Percentiles rank a stretch among this genome's conserved stretches.
These are phyloP conservation scores for Epichloe glyceriae DNA, from an alignment of 2,329 filamentous ascomycete genomes.

Conservation along the genomic window DNA sequence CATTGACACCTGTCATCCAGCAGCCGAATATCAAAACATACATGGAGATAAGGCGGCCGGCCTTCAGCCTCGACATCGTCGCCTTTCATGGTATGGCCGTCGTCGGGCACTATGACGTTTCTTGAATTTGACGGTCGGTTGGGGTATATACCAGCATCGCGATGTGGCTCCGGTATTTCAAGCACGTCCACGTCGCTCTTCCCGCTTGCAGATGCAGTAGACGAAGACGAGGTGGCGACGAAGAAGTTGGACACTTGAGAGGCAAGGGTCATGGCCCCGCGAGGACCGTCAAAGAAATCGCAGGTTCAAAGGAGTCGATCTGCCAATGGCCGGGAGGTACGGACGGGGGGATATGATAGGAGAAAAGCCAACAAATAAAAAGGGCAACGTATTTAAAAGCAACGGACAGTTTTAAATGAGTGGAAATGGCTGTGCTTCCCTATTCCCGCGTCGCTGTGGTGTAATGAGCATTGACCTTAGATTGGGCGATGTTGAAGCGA, in stretches of 20 bases:
- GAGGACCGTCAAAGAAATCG: neutral
- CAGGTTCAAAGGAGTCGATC: neutral
- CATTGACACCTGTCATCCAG: neutral
- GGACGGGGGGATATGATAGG: neutral
- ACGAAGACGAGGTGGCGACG: slow-evolving; percentile 2
- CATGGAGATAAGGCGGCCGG: slow-evolving; percentile 31
- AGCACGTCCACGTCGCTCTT: slow-evolving; percentile 2
- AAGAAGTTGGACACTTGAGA: slow-evolving; percentile 4
- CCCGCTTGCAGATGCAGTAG: slow-evolving; percentile 7
- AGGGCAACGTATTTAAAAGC: neutral
- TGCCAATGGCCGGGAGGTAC: neutral
- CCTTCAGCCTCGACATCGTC: slow-evolving; percentile 28
- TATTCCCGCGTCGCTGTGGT: neutral
- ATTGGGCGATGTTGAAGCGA: neutral
- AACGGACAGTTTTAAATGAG: neutral
- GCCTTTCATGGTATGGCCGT: slow-evolving; percentile 21
- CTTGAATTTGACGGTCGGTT: slow-evolving; percentile 14
- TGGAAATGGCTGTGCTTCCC: slow-evolving; percentile 2
- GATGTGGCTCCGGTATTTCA: slow-evolving; percentile 10
- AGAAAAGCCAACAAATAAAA: neutral
- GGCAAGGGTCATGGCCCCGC: slow-evolving; percentile 6
- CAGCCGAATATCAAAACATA: slow-evolving; percentile 14
- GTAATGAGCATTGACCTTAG: neutral
- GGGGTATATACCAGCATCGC: slow-evolving; percentile 20
- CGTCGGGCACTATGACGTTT: slow-evolving; percentile 13